phyloP scores from a whole-genome alignment of 305 asterid species.

The Fraxinus sp. region DNA sequence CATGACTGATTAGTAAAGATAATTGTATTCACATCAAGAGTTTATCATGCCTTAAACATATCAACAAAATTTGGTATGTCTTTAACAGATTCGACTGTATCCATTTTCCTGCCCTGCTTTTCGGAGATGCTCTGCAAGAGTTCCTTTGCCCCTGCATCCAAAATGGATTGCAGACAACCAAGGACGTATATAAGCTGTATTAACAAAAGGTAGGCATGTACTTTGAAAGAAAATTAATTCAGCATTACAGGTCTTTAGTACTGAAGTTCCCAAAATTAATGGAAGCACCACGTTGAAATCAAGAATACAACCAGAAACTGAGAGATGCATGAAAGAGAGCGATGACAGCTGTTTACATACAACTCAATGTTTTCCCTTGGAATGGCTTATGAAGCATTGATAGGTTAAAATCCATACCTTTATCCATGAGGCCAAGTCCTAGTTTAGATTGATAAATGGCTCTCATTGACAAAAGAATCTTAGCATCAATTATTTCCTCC shows the following conservation, averaged over 20 bases:
- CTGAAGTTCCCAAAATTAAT: constrained; percentile 9
- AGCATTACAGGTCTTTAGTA: neutral
- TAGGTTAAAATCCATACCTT: constrained; percentile 50
- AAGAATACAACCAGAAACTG: neutral
- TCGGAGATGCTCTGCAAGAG: constrained; percentile 85
- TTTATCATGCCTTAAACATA: constrained; percentile 66
- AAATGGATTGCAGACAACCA: constrained; percentile 26
- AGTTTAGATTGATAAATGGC: constrained; percentile 92
- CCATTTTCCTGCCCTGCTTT: constrained; percentile 96
- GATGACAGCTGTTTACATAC: constrained; percentile 8
- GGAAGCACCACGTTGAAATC: constrained; percentile 8
- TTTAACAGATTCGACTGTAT: constrained; percentile 72
- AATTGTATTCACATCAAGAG: neutral
- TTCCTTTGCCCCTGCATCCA: constrained; percentile 87
- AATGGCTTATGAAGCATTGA: constrained; percentile 11
- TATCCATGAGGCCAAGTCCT: constrained; percentile 94
- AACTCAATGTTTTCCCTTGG: constrained; percentile 1
- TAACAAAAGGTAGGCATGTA: neutral
- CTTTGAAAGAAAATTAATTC: constrained; percentile 4
- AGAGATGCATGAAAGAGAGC: constrained; percentile 13
- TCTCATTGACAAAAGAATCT: constrained; percentile 92
- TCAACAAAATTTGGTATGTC: constrained; percentile 73
- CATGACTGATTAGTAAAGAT: neutral
- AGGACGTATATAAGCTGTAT: neutral
- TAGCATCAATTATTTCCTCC: constrained; percentile 92